Percentiles rank a stretch among this genome's conserved stretches.
phyloP scores from a whole-genome alignment of 1,284 basidiomycete species.

The Boletellus sp. region DNA sequence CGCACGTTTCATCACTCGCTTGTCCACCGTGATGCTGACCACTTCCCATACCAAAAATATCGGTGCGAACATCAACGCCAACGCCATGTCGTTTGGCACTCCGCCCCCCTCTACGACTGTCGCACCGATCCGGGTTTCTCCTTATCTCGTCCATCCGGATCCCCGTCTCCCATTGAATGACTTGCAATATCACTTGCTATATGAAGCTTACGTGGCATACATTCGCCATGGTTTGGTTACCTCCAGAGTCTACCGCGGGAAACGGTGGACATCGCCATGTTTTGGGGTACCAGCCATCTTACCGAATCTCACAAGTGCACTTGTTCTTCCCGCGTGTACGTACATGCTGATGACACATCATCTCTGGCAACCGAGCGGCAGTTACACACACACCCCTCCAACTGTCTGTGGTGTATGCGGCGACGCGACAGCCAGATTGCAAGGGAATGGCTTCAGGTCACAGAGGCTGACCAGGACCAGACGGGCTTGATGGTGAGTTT shows the following conservation, averaged over 20 bases:
- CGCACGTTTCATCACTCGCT: conserved; percentile 26
- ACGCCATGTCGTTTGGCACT: conserved; percentile 17
- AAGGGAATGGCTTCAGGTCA: conserved; percentile 45
- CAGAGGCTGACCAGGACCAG: conserved; percentile 40
- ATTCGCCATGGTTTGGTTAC: conserved; percentile 66
- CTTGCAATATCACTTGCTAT: conserved; percentile 12
- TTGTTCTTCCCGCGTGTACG: conserved; percentile 12
- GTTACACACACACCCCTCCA: conserved; percentile 9
- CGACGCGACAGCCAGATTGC: conserved; percentile 38
- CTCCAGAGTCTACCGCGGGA: conserved; percentile 57
- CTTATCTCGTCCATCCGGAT: conserved; percentile 7
- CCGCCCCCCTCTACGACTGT: conserved; percentile 12
- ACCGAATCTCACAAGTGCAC: conserved; percentile 15
- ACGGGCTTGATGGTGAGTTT: conserved; percentile 27
- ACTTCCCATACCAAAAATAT: no score
- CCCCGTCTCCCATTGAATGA: conserved; percentile 4
- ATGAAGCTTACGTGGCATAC: conserved; percentile 37
- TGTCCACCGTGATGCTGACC: conserved; percentile 9
- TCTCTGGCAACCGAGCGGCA: conserved; percentile 4
- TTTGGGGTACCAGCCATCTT: conserved; percentile 49
- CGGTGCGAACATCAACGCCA: conserved; percentile 21
- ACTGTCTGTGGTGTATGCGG: conserved; percentile 21
- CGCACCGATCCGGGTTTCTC: conserved; percentile 24
- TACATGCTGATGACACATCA: conserved; percentile 4
- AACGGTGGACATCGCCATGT: conserved; percentile 55